phyloP scores from a whole-genome alignment of 2,329 filamentous ascomycete genomes.

The Cladophialophora chaetospira region DNA sequence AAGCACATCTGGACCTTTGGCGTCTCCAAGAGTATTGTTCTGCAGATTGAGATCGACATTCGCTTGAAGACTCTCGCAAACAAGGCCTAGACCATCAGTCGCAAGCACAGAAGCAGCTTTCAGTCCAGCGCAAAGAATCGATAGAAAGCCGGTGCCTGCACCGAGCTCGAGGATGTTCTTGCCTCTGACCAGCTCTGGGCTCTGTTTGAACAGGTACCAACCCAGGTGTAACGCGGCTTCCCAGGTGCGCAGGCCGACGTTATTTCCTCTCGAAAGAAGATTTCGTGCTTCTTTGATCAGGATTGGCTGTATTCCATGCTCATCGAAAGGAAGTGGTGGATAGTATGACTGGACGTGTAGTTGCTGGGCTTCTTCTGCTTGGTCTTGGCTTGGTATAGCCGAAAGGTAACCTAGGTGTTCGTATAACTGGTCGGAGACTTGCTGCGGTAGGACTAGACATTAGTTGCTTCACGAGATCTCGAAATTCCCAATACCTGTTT shows the following conservation, averaged over 20 bases:
- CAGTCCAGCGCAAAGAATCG: constrained; percentile 64
- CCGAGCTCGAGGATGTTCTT: constrained; percentile 66
- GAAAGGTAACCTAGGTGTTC: constrained; percentile 66
- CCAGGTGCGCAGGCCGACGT: constrained; percentile 70
- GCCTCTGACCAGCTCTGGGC: constrained; percentile 51
- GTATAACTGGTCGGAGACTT: constrained; percentile 80
- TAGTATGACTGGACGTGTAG: constrained; percentile 40
- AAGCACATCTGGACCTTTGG: constrained; percentile 12
- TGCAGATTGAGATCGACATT: constrained; percentile 41
- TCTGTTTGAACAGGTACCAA: constrained; percentile 55
- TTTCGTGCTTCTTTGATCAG: constrained; percentile 32
- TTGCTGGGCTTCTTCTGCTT: constrained; percentile 64
- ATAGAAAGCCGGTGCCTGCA: constrained; percentile 67
- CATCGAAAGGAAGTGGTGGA: constrained; percentile 23
- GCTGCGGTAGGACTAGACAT: constrained; percentile 54
- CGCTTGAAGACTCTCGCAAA: constrained; percentile 44
- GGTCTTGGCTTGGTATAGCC: constrained; percentile 62
- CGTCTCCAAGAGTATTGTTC: constrained; percentile 10
- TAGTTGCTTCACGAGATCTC: constrained; percentile 13
- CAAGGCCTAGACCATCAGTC: constrained; percentile 61
- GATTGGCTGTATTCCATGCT: constrained; percentile 21
- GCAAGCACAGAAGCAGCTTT: constrained; percentile 56
- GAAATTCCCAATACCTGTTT: too few relatives aligned
- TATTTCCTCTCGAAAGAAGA: constrained; percentile 44
- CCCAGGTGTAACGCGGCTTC: constrained; percentile 67